These are phyloP conservation scores for Schwanniomyces pseudopolymorphus DNA, from an alignment of 805 yeast species.

Conservation along the genomic window DNA sequence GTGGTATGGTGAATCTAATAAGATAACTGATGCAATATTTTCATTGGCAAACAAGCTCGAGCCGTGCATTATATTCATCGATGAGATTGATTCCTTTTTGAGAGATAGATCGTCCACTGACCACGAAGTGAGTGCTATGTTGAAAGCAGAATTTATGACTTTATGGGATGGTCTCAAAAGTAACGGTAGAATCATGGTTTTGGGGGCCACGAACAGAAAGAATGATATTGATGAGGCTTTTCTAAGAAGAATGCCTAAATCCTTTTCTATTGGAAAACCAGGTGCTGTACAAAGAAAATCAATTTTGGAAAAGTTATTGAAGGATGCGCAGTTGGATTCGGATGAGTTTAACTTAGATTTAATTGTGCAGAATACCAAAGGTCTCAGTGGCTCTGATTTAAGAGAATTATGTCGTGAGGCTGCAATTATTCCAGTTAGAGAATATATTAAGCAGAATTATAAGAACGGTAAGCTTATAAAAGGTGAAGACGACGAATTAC, in stretches of 20 bases:
- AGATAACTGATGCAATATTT: conserved; percentile 89
- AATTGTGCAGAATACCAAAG: conserved; percentile 65
- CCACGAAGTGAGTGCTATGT: conserved; percentile 92
- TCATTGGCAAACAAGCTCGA: conserved; percentile 85
- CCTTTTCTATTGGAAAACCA: conserved; percentile 79
- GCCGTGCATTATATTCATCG: conserved; percentile 94
- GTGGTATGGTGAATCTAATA: conserved; percentile 97
- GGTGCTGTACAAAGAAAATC: conserved; percentile 61
- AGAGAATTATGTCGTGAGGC: conserved; percentile 93
- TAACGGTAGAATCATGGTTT: conserved; percentile 76
- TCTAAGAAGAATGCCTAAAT: conserved; percentile 88
- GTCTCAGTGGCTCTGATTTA: conserved; percentile 81
- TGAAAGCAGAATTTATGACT: conserved; percentile 97
- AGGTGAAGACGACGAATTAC: conserved; percentile 25
- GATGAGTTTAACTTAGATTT: conserved; percentile 56
- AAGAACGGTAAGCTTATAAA: conserved; percentile 33
- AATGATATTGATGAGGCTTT: conserved; percentile 91
- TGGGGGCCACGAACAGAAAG: conserved; percentile 95
- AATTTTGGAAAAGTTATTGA: conserved; percentile 67
- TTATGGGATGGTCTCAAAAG: conserved; percentile 90
- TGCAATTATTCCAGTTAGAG: conserved; percentile 84
- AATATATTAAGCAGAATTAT: conserved; percentile 66
- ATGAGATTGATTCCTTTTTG: conserved; percentile 92
- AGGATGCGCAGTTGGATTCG: conserved; percentile 60
- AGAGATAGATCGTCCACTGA: conserved; percentile 82